Evolutionary conservation across 2,329 filamentous ascomycete species (phyloP), one percentile per base, ranked within the genome.

Genomic region (Juglanconis juglandina): DNA sequence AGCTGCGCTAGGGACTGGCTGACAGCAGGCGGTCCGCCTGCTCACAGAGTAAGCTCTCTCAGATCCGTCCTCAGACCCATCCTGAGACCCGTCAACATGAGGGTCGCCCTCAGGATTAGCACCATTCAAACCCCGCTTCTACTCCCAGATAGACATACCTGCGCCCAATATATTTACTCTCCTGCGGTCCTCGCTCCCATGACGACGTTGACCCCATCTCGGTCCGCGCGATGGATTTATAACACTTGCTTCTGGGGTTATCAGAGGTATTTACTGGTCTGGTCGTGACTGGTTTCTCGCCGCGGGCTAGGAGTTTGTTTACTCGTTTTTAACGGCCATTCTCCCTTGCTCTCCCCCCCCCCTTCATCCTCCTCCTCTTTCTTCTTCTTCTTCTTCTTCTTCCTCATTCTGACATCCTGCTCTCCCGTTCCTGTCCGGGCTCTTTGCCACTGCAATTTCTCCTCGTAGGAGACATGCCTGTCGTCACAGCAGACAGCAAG

Each of bases 1-100:
- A 63, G 59, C 59, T 58, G 9, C 61, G 30, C 47, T 37, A 47
- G 44, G 37, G 51, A 53, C 48, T 48, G 61, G 58, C 61, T 63
- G 59, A 63, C 50, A 46, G 55, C 41, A 47, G 35, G 17, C 17
- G 58, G 58, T 42, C 58, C 58, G 50, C 57, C 50, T 54, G 34
- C 37, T 35, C 50, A 39, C 13, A 52, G 34, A 41, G 59, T 63
- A 54, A 63, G 61, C 56, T 63, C 33, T 50, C 37, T 47, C 53
- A 58, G 48, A 53, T 35, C 14, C 53, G 42, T 61, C 53, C 42
- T 46, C 41, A 49, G 49, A n/a, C 42, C 30, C 52, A 41, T 30
- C 39, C 37, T 53, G 41, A 24, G 33, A 11, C 54, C 49, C 61
- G 35, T 30, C 39, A 41, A 17, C 14, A 32, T 14, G 53, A 53